Evolutionary conservation across 805 yeast genomes (phyloP).

Genomic region (Starmera dryadoides): DNA sequence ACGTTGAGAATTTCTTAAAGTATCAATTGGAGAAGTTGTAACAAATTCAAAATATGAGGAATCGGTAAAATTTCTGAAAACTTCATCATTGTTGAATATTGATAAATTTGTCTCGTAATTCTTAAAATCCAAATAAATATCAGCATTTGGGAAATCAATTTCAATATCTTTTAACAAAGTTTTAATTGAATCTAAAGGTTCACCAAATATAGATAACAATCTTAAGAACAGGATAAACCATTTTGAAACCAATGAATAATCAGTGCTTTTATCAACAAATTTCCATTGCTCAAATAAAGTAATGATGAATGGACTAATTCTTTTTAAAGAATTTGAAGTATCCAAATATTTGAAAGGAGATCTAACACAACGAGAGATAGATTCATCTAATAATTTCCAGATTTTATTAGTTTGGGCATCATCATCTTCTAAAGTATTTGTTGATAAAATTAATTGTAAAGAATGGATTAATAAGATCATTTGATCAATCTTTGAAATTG

Average conservation of each 20-base stretch:
- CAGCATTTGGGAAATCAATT: slow-evolving; percentile 4
- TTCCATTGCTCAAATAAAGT: slow-evolving; percentile 65
- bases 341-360: slow-evolving; percentile 87
- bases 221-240: slow-evolving; percentile 49
- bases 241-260: slow-evolving; percentile 20
- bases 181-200: slow-evolving; percentile 26
- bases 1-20: slow-evolving; percentile 22
- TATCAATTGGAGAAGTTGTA: slow-evolving; percentile 21
- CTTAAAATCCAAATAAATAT: slow-evolving; percentile 15
- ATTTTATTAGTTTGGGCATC: slow-evolving; percentile 25
- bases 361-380: slow-evolving; percentile 59
- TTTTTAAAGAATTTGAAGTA: slow-evolving; percentile 24
- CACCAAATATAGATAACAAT: slow-evolving; percentile 51
- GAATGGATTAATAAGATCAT: slow-evolving; percentile 47
- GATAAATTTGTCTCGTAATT: slow-evolving; percentile 9
- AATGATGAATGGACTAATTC: slow-evolving; percentile 49
- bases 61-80: slow-evolving; percentile 9
- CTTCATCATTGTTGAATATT: slow-evolving; percentile 9
- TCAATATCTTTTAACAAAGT: slow-evolving; percentile 8
- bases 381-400: slow-evolving; percentile 68
- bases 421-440: slow-evolving; percentile 2
- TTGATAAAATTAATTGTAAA: slow-evolving; percentile 21
- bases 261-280: slow-evolving; percentile 33
- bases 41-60: slow-evolving; percentile 29
- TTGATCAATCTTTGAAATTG: slow-evolving; percentile 42